A percentile compares a stretch with the other conserved stretches of the same genome.
phyloP scores from a whole-genome alignment of 2,329 filamentous ascomycete genomes.

The Bipolaris oryzae region DNA sequence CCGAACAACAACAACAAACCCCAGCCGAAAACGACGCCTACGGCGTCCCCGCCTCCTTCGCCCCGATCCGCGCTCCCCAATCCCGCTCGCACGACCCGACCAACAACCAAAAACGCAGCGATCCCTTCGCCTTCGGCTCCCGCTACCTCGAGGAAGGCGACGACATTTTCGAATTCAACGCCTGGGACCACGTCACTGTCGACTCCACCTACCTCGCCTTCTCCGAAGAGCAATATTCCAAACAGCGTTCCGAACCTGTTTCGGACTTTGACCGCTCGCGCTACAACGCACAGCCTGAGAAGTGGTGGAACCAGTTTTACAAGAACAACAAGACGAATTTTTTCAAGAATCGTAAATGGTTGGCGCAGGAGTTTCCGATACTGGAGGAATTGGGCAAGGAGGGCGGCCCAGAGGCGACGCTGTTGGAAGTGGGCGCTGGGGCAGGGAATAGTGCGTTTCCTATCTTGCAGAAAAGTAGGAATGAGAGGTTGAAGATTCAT shows the following conservation, averaged over 20 bases:
- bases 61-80: conserved; percentile 53
- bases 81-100: conserved; percentile 72
- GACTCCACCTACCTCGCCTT: conserved; percentile 88
- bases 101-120: conserved; percentile 82
- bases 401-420: conserved; percentile 69
- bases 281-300: conserved; percentile 88
- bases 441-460: conserved; percentile 97
- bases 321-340: conserved; percentile 97
- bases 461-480: conserved; percentile 81
- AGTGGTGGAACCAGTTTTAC: conserved; percentile 99
- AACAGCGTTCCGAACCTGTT: conserved; percentile 84
- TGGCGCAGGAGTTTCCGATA: conserved; percentile 93
- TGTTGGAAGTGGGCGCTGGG: conserved; percentile 92
- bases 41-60: conserved; percentile 56
- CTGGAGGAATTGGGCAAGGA: conserved; percentile 75
- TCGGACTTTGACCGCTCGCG: conserved; percentile 91
- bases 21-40: conserved; percentile 52
- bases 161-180: conserved; percentile 96
- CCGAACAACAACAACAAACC: not conserved
- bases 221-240: conserved; percentile 80
- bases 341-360: conserved; percentile 98
- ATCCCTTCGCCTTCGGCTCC: conserved; percentile 95
- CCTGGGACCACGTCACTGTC: conserved; percentile 97
- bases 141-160: conserved; percentile 82
- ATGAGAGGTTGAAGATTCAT: conserved; percentile 80